Percentiles rank a stretch among this genome's conserved stretches.
Conservation (phyloP, 306 rosid genomes). For the Medicago arabica region DNA sequence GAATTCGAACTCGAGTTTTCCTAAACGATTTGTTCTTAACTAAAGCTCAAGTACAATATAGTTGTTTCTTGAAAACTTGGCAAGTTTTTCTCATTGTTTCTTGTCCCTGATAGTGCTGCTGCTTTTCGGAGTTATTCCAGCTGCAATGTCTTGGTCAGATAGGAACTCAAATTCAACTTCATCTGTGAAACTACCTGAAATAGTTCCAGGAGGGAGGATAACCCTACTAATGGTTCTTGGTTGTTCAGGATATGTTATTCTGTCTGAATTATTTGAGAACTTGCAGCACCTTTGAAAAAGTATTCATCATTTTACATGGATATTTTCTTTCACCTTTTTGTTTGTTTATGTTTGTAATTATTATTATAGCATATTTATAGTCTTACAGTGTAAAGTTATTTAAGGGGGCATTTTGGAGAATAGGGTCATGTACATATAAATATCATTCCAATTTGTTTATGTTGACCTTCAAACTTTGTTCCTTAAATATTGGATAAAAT, state of each 20-base stretch:
- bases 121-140: conserved; percentile 80
- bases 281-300: conserved; percentile 52
- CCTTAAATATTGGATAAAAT: conserved; percentile 1
- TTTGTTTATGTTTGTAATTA: neutral
- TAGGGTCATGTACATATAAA: conserved; percentile 7
- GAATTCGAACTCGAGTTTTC: too few relatives aligned
- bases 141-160: conserved; percentile 83
- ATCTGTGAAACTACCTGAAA: conserved; percentile 54
- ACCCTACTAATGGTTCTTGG: conserved; percentile 72
- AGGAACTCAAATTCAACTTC: conserved; percentile 59
- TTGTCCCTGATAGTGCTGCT: conserved; percentile 56
- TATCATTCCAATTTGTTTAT: conserved; percentile 21
- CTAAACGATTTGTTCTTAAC: too few relatives aligned
- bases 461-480: conserved; percentile 21
- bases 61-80: conserved; percentile 9
- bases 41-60: too few relatives aligned
- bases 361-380: conserved; percentile 15
- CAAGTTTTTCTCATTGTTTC: conserved; percentile 37
- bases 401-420: neutral
- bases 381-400: neutral
- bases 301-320: neutral
- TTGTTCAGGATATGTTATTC: conserved; percentile 66
- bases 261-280: conserved; percentile 64
- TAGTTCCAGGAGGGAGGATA: conserved; percentile 85
- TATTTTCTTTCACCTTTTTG: conserved; percentile 19